Percentiles rank a stretch among this genome's conserved stretches.
These are phyloP conservation scores for Baffinella frigidus DNA, from an alignment of 208 protist genomes.

Conservation along the genomic window DNA sequence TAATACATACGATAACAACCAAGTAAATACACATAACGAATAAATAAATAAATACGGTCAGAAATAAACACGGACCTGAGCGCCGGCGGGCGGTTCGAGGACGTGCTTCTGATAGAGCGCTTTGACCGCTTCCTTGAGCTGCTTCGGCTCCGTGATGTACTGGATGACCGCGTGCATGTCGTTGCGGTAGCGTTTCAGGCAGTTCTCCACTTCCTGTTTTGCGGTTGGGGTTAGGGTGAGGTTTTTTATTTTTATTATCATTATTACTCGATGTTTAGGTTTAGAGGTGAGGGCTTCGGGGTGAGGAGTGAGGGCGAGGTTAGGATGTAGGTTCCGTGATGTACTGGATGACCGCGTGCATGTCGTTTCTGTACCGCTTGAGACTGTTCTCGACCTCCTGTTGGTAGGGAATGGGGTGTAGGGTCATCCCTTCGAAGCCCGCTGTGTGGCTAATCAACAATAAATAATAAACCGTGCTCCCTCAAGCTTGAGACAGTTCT, in stretches of 20 bases:
- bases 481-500: too few species aligned
- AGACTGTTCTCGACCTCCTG: not conserved
- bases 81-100: slow-evolving; percentile 57
- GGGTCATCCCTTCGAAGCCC: too few species aligned
- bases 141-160: slow-evolving; percentile 83
- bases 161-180: slow-evolving; percentile 75
- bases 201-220: not conserved
- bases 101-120: slow-evolving; percentile 86
- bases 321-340: slow-evolving; percentile 90
- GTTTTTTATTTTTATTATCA: too few species aligned
- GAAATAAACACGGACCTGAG: not conserved
- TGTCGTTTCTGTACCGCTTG: slow-evolving; percentile 72
- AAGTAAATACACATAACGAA: too few species aligned
- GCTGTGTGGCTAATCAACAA: too few species aligned
- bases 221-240: too few species aligned
- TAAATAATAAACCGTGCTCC: too few species aligned
- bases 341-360: slow-evolving; percentile 73
- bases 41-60: slow-evolving; percentile 1
- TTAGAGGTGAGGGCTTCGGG: too few species aligned
- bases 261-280: too few species aligned
- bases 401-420: too few species aligned
- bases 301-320: slow-evolving; percentile 77
- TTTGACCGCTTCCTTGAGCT: slow-evolving; percentile 86
- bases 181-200: slow-evolving; percentile 66
- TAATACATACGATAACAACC: too few species aligned